Evolutionary conservation across 169 alveolate species (phyloP).

Genomic region (Plasmodium gaboni): DNA sequence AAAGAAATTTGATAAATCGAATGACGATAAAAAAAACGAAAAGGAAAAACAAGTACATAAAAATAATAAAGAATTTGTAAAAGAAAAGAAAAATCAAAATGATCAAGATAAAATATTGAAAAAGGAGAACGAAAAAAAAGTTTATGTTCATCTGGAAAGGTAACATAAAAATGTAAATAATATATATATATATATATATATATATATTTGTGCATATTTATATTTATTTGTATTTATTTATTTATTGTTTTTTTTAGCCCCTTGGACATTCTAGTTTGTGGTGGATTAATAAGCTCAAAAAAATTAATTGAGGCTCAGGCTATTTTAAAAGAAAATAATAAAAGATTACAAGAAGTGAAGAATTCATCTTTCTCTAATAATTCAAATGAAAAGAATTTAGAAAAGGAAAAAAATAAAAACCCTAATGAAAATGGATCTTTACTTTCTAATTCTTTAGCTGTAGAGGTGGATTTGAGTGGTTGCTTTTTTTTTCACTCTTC

Average conservation of each 20-base stretch:
- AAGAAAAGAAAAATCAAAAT: constrained; percentile 18
- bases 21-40: not conserved
- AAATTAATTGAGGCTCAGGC: constrained; percentile 75
- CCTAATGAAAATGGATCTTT: constrained; percentile 16
- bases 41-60: not conserved
- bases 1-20: not conserved
- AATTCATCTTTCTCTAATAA: not conserved
- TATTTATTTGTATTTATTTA: not conserved
- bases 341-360: constrained; percentile 58
- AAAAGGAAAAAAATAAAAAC: constrained; percentile 45
- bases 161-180: constrained; percentile 13
- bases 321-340: constrained; percentile 63
- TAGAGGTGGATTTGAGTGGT: constrained; percentile 78
- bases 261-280: constrained; percentile 68
- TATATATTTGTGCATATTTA: constrained; percentile 3
- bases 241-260: constrained; percentile 70
- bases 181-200: not conserved
- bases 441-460: constrained; percentile 58
- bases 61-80: not conserved
- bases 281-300: constrained; percentile 77
- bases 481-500: constrained; percentile 78
- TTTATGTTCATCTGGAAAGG: constrained; percentile 62
- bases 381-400: constrained; percentile 3
- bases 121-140: constrained; percentile 37
- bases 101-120: constrained; percentile 5